A percentile compares a stretch with the other conserved stretches of the same genome.
phyloP scores from a whole-genome alignment of 192 early-diverging fungal genomes.

The Umbelopsis ramanniana region DNA sequence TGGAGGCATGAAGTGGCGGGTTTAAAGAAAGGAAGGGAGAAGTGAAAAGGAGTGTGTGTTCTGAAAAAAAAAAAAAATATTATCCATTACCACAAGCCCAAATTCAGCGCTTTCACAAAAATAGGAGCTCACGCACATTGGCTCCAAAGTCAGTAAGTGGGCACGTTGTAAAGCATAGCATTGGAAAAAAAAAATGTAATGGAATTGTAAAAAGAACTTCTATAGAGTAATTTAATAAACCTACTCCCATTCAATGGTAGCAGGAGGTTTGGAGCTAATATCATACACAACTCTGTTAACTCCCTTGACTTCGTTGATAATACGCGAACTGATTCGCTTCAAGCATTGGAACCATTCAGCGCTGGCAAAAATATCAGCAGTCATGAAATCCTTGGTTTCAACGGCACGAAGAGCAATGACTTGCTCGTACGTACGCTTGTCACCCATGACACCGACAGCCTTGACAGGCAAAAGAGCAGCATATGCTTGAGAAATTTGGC shows the following conservation, averaged over 20 bases:
- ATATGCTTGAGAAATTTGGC: conserved; percentile 98
- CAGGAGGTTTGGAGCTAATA: conserved; percentile 96
- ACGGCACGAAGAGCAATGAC: conserved; percentile 97
- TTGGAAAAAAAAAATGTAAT: background rate
- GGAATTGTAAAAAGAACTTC: background rate
- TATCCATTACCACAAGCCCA: background rate
- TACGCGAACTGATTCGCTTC: conserved; percentile 91
- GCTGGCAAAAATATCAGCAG: conserved; percentile 76
- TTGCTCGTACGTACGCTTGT: conserved; percentile 98
- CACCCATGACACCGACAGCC: conserved; percentile 99
- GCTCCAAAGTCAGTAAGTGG: conserved; percentile 4
- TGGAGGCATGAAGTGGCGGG: conserved; percentile 6
- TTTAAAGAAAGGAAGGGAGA: background rate
- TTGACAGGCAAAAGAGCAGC: conserved; percentile 93
- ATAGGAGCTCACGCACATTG: conserved; percentile 1
- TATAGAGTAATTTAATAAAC: conserved; percentile 10
- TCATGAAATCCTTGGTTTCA: conserved; percentile 98
- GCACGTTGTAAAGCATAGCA: background rate
- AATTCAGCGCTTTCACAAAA: background rate
- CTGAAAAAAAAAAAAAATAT: background rate
- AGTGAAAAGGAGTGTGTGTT: background rate
- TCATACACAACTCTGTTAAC: conserved; percentile 98
- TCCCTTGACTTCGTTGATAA: conserved; percentile 98
- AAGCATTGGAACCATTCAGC: conserved; percentile 61
- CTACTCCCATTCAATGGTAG: conserved; percentile 99